These are phyloP conservation scores for Ceriops decandra DNA, from an alignment of 345 rosid species.

Conservation along the genomic window DNA sequence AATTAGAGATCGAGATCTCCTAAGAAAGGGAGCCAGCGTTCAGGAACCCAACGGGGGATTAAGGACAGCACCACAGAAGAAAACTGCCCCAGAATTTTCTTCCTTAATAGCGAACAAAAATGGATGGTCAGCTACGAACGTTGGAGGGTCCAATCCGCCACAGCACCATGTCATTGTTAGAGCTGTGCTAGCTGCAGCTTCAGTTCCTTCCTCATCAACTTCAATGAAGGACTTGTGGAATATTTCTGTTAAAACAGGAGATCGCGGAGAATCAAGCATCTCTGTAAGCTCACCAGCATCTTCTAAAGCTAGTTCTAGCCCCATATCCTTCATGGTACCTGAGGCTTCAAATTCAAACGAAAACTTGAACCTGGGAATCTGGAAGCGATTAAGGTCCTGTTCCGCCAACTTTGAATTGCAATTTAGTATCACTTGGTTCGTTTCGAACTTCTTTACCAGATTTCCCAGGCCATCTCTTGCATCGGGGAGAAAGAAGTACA, in stretches of 20 bases:
- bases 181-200: constrained; percentile 30
- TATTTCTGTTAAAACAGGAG: constrained; percentile 16
- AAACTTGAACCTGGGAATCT: constrained; percentile 29
- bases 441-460: constrained; percentile 15
- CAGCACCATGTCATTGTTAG: background rate
- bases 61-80: constrained; percentile 28
- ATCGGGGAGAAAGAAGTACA: constrained; percentile 31
- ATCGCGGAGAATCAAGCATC: constrained; percentile 18
- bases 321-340: constrained; percentile 16
- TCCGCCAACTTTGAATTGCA: background rate
- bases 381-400: constrained; percentile 13
- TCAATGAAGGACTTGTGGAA: constrained; percentile 36
- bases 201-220: constrained; percentile 38
- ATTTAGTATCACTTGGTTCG: constrained; percentile 13
- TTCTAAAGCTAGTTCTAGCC: constrained; percentile 19
- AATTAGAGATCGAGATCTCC: too few species aligned
- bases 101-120: constrained; percentile 28
- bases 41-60: constrained; percentile 24
- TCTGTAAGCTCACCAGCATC: constrained; percentile 18
- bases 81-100: constrained; percentile 16
- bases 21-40: background rate
- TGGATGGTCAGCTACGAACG: constrained; percentile 34
- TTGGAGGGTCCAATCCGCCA: background rate
- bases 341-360: constrained; percentile 31
- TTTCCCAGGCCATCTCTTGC: constrained; percentile 14